Conservation (phyloP, 306 rosid species). For the Herpetospermum pedunculosum region DNA sequence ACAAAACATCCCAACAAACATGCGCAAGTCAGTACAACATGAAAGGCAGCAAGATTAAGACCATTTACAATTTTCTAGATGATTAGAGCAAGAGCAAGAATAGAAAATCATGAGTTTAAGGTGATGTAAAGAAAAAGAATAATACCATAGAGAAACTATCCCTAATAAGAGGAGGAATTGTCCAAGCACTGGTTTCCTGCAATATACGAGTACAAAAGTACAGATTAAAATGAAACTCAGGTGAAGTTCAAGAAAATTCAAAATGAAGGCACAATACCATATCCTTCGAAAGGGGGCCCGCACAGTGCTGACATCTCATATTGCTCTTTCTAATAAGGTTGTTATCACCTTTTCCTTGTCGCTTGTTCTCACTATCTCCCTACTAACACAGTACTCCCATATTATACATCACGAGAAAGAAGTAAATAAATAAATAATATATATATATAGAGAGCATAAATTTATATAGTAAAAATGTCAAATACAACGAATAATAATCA, state of each 20-base stretch:
- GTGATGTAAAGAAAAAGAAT: not conserved
- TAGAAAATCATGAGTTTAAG: not conserved
- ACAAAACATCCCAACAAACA: not conserved
- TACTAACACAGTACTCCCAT: not conserved
- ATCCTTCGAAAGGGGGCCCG: constrained; percentile 66
- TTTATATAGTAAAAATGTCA: too few species aligned
- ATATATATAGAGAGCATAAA: too few species aligned
- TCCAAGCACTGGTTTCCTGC: constrained; percentile 78
- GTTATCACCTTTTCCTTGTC: not conserved
- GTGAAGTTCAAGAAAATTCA: not conserved
- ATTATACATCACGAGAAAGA: not conserved
- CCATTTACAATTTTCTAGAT: not conserved
- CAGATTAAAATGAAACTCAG: not conserved
- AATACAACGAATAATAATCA: too few species aligned
- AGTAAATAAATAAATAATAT: too few species aligned
- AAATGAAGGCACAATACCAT: constrained; percentile 26
- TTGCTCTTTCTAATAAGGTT: not conserved
- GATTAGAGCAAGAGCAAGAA: not conserved
- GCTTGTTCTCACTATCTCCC: not conserved
- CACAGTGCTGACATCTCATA: constrained; percentile 70
- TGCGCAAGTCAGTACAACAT: not conserved
- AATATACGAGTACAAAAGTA: not conserved
- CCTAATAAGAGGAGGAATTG: constrained; percentile 52
- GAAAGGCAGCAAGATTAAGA: not conserved
- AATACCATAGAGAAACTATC: constrained; percentile 86